Evolutionary conservation across 1,139 yeast species (phyloP).

Genomic region (Hyphopichia buzzinii): DNA sequence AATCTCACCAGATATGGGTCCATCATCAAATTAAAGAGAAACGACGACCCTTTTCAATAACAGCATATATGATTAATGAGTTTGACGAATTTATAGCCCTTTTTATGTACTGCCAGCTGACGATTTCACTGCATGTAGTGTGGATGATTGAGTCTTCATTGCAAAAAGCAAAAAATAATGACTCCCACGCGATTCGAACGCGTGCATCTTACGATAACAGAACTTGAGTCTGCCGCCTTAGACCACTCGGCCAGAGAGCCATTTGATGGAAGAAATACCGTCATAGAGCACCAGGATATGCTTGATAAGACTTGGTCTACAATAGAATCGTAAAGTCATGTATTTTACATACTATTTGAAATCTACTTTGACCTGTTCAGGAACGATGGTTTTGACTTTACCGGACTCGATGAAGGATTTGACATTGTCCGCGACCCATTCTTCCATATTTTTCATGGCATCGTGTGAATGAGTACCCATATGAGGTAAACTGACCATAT

Average conservation of each 20-base stretch:
- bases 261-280: no score
- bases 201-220: conserved; percentile 29
- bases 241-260: conserved; percentile 18
- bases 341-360: no score
- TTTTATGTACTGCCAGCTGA: no score
- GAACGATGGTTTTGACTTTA: conserved; percentile 62
- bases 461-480: conserved; percentile 76
- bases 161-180: conserved; percentile 13
- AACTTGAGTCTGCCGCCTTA: conserved; percentile 35
- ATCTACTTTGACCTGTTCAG: conserved; percentile 44
- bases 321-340: no score
- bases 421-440: conserved; percentile 50
- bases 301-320: no score
- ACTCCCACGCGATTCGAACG: conserved; percentile 23
- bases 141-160: no score
- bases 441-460: conserved; percentile 57
- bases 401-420: conserved; percentile 50
- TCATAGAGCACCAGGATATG: no score
- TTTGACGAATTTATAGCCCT: no score
- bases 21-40: conserved; percentile 1
- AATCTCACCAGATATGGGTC: conserved; percentile 11
- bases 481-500: conserved; percentile 71
- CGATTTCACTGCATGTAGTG: no score
- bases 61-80: neutral
- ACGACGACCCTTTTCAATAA: neutral